Evolutionary conservation across 768 basidiomycete species (phyloP).

Genomic region (Lactifluus subvellereus): DNA sequence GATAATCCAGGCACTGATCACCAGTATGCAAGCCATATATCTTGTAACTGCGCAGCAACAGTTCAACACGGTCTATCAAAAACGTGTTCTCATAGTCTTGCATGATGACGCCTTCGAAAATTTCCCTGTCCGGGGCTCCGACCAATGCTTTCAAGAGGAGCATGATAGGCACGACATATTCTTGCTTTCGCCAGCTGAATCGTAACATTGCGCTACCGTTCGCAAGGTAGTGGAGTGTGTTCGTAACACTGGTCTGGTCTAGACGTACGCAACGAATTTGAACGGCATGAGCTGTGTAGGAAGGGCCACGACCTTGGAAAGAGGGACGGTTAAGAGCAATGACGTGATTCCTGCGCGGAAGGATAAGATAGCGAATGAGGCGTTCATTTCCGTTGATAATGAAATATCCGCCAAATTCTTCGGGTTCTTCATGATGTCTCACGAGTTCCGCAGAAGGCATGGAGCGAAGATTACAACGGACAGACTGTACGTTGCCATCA

Average conservation of each 20-base stretch:
- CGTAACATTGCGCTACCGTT: constrained; percentile 96
- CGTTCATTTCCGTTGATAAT: constrained; percentile 99
- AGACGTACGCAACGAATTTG: constrained; percentile 92
- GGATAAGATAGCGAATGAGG: constrained; percentile 93
- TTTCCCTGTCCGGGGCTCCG: constrained; percentile 88
- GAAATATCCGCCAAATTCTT: constrained; percentile 99
- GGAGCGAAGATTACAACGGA: constrained; percentile 83
- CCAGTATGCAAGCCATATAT: constrained; percentile 83
- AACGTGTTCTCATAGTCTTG: constrained; percentile 97
- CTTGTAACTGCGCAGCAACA: constrained; percentile 92
- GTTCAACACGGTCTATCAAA: constrained; percentile 92
- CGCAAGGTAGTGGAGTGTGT: constrained; percentile 94
- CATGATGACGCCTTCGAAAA: constrained; percentile 95
- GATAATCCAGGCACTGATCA: constrained; percentile 86
- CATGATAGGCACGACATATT: constrained; percentile 98
- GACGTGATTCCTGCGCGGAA: constrained; percentile 93
- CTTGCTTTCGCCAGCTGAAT: constrained; percentile 95
- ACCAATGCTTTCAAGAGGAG: constrained; percentile 91
- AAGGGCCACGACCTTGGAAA: constrained; percentile 88
- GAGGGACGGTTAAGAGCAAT: constrained; percentile 88
- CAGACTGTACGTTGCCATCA: constrained; percentile 49
- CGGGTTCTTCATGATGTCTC: constrained; percentile 87
- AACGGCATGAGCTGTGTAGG: constrained; percentile 91
- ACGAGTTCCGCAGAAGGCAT: constrained; percentile 86
- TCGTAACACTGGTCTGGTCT: constrained; percentile 91